A percentile compares a stretch with the other conserved stretches of the same genome.
Evolutionary conservation across 2,329 filamentous ascomycete species (phyloP).

Genomic region (Capronia coronata): DNA sequence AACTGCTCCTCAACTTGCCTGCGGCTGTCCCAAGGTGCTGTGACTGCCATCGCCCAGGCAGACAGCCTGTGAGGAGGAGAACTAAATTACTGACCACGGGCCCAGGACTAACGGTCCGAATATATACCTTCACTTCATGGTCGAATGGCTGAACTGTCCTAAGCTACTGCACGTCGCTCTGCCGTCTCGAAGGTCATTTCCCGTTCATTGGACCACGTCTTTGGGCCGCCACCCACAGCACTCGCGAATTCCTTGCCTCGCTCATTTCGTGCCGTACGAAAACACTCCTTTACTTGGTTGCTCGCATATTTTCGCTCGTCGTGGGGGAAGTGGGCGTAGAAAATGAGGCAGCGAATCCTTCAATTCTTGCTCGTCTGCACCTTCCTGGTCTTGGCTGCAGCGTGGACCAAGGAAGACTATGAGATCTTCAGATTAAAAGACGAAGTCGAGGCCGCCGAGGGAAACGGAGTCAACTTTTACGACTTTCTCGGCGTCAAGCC

Average conservation of each 20-base stretch:
- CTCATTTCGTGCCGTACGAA: constrained; percentile 4
- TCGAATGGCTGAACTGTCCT: neutral
- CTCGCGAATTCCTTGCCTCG: constrained; percentile 9
- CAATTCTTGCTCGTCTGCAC: constrained; percentile 62
- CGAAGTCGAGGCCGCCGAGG: constrained; percentile 71
- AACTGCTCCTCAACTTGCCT: constrained; percentile 4
- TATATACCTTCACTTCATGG: constrained; percentile 18
- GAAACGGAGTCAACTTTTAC: constrained; percentile 81
- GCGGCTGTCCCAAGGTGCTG: constrained; percentile 24
- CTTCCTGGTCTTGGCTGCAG: constrained; percentile 60
- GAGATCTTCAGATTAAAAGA: constrained; percentile 96
- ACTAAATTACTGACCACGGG: constrained; percentile 4
- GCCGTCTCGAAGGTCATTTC: constrained; percentile 4
- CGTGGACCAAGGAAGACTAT: constrained; percentile 90
- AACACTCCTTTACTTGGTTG: neutral
- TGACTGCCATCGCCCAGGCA: constrained; percentile 19
- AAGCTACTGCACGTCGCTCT: constrained; percentile 21
- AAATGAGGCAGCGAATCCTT: constrained; percentile 63
- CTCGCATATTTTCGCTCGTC: neutral
- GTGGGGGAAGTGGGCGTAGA: constrained; percentile 32
- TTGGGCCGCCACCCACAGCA: constrained; percentile 17
- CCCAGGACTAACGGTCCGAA: constrained; percentile 5
- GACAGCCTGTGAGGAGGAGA: constrained; percentile 8
- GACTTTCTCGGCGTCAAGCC: constrained; percentile 73
- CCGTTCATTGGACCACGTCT: constrained; percentile 24